Conservation (phyloP, 352 stramenopile genomes). For the Elongisporangium prolatum region DNA sequence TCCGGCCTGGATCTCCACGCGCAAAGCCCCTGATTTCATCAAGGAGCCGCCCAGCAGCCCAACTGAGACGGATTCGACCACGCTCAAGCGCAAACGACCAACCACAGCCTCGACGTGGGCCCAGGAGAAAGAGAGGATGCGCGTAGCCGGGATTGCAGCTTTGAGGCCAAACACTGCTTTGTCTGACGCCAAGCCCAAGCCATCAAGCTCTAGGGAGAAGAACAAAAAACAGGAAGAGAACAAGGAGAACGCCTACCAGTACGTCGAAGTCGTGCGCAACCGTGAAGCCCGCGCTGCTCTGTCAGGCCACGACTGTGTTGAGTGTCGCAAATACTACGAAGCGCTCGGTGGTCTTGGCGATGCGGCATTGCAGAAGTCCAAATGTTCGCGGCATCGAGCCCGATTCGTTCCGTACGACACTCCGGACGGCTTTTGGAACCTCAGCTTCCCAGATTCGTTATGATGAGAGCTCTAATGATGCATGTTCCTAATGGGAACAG, state of each 20-base stretch:
- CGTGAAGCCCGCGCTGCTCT: constrained; percentile 49
- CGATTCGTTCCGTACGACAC: constrained; percentile 71
- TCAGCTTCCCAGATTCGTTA: constrained; percentile 75
- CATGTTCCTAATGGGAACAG: neutral
- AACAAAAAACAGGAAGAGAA: constrained; percentile 11
- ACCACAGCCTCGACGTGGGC: constrained; percentile 31
- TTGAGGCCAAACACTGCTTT: constrained; percentile 17
- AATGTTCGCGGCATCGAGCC: constrained; percentile 73
- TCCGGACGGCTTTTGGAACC: constrained; percentile 81
- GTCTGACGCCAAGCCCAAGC: constrained; percentile 8
- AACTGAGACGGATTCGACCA: neutral
- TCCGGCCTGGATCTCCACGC: neutral
- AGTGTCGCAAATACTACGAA: constrained; percentile 81
- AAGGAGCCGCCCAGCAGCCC: neutral
- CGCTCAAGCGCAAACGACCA: constrained; percentile 9
- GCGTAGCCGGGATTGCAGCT: constrained; percentile 1
- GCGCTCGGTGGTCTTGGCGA: constrained; percentile 45
- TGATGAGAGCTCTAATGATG: neutral
- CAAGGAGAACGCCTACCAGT: constrained; percentile 29
- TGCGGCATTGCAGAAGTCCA: constrained; percentile 33
- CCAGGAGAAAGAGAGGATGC: constrained; percentile 30
- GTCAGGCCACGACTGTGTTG: constrained; percentile 56
- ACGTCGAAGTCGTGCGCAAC: constrained; percentile 82
- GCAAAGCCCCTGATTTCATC: neutral
- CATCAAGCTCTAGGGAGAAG: constrained; percentile 3